These are phyloP conservation scores for Nepenthes gracilis DNA, from an alignment of 148 eudicot species.

Conservation along the genomic window DNA sequence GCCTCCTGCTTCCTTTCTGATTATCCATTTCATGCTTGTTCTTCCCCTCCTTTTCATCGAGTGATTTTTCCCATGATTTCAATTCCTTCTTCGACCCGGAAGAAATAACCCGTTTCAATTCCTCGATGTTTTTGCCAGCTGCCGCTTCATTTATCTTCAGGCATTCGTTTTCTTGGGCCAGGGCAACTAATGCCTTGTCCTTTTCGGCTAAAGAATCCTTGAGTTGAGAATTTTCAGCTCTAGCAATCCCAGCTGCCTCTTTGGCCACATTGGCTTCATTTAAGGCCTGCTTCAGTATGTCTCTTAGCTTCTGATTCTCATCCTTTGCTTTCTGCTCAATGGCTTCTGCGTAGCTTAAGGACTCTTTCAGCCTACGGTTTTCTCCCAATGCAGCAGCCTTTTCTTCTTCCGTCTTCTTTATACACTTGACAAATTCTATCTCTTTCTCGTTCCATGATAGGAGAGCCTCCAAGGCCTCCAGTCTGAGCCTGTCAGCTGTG, in stretches of 20 bases:
- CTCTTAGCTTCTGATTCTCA: slow-evolving; percentile 59
- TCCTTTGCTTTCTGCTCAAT: slow-evolving; percentile 31
- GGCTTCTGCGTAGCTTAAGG: slow-evolving; percentile 22
- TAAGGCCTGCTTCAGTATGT: slow-evolving; percentile 67
- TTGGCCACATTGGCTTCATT: slow-evolving; percentile 77
- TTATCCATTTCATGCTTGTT: slow-evolving; percentile 1
- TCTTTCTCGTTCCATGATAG: slow-evolving; percentile 74
- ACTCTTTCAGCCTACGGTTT: slow-evolving; percentile 18
- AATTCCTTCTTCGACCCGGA: slow-evolving; percentile 17
- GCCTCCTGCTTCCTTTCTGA: slow-evolving; percentile 11
- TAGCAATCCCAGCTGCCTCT: slow-evolving; percentile 72
- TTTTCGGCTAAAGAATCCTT: slow-evolving; percentile 47
- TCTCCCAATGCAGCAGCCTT: slow-evolving; percentile 23
- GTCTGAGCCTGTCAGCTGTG: slow-evolving; percentile 43
- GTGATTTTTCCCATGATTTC: slow-evolving; percentile 11
- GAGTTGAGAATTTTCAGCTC: slow-evolving; percentile 50
- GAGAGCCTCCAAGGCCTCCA: slow-evolving; percentile 65
- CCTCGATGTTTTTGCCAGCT: slow-evolving; percentile 46
- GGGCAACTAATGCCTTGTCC: slow-evolving; percentile 45
- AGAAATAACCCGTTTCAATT: slow-evolving; percentile 30
- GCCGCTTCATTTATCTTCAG: slow-evolving; percentile 52
- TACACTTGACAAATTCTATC: slow-evolving; percentile 60
- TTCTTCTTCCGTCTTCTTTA: slow-evolving; percentile 68
- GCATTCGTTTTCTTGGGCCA: slow-evolving; percentile 61
- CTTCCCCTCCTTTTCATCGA: neutral